phyloP scores from a whole-genome alignment of 2,329 filamentous ascomycete species.

The Myriosclerotinia scirpicola region DNA sequence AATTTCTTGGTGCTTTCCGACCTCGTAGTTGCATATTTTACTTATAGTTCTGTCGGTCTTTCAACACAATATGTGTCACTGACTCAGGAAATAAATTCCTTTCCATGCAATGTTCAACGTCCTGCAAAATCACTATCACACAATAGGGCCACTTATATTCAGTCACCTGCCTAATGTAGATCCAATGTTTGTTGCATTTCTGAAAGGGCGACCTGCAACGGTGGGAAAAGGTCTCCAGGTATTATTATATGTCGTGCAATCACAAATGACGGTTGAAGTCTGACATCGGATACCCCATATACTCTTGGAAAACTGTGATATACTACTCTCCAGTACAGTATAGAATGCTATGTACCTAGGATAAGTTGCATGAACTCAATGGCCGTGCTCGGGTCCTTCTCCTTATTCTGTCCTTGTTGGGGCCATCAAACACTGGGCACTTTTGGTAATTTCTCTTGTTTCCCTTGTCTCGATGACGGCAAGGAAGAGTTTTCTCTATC shows the following conservation, averaged over 20 bases:
- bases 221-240: not conserved
- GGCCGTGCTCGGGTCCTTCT: conserved; percentile 16
- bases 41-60: not conserved
- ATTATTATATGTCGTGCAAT: not conserved
- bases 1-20: conserved; percentile 6
- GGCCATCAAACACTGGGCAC: conserved; percentile 5
- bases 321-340: not conserved
- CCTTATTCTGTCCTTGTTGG: conserved; percentile 11
- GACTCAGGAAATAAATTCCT: conserved; percentile 15
- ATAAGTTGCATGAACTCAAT: conserved; percentile 23
- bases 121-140: conserved; percentile 16
- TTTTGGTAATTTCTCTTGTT: not conserved
- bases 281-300: conserved; percentile 2
- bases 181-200: conserved; percentile 4
- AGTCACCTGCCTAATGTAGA: conserved; percentile 8
- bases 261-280: not conserved
- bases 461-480: conserved; percentile 9
- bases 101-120: conserved; percentile 18
- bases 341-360: conserved; percentile 12
- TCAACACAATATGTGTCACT: conserved; percentile 12
- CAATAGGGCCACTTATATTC: not conserved
- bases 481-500: conserved; percentile 15
- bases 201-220: not conserved
- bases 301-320: not conserved
- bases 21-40: conserved; percentile 12